A percentile compares a stretch with the other conserved stretches of the same genome.
These are phyloP conservation scores for Xylaria sp. DNA, from an alignment of 495 filamentous ascomycete genomes.

Conservation along the genomic window DNA sequence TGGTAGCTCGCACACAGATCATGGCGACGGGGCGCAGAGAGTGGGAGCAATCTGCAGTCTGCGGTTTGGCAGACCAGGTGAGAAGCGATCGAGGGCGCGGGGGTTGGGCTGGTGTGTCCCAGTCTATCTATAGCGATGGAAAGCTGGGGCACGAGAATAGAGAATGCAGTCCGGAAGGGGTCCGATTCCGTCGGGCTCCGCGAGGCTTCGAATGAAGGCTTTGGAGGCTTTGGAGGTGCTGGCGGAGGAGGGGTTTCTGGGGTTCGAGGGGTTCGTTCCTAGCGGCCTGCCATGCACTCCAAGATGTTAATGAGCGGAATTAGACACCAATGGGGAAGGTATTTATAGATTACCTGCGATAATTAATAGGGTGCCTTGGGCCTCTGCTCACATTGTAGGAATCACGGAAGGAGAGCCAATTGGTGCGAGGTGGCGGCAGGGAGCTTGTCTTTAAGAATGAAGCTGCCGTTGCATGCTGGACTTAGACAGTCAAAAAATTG, in stretches of 20 bases:
- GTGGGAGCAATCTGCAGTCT: background rate
- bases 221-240: background rate
- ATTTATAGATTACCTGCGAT: slow-evolving; percentile 31
- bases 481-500: slow-evolving; percentile 26
- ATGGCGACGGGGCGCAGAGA: slow-evolving; percentile 3
- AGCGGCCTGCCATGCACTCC: slow-evolving; percentile 24
- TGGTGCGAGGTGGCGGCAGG: slow-evolving; percentile 25
- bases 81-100: background rate
- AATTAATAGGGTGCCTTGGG: slow-evolving; percentile 28
- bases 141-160: slow-evolving; percentile 1
- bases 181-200: slow-evolving; percentile 14
- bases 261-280: slow-evolving; percentile 2
- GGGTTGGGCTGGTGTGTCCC: background rate
- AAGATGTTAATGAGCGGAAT: slow-evolving; percentile 24
- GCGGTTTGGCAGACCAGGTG: background rate
- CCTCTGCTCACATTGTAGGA: slow-evolving; percentile 28
- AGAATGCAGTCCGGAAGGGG: background rate
- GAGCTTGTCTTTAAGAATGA: slow-evolving; percentile 4
- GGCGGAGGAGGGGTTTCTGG: slow-evolving; percentile 22
- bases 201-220: slow-evolving; percentile 16
- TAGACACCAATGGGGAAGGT: slow-evolving; percentile 22
- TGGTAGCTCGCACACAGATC: slow-evolving; percentile 24
- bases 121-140: slow-evolving; percentile 10
- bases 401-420: slow-evolving; percentile 29
- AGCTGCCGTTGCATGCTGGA: slow-evolving; percentile 6